phyloP scores from a whole-genome alignment of 331 rosid genomes.

The Rosa hybrid region DNA sequence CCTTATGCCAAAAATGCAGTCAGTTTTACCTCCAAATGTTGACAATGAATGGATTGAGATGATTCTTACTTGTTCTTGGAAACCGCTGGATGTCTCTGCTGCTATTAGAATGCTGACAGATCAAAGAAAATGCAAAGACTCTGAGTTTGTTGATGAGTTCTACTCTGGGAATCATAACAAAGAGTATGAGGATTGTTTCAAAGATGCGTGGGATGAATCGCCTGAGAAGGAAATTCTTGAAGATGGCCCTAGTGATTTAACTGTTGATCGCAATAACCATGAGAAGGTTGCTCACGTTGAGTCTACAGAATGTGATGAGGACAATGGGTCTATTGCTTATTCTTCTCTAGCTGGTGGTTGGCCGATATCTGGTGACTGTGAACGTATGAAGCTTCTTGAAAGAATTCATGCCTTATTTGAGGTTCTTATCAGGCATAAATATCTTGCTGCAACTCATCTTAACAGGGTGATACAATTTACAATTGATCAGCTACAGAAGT shows the following conservation, averaged over 20 bases:
- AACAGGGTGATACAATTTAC: conserved; percentile 77
- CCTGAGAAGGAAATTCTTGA: conserved; percentile 42
- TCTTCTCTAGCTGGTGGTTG: conserved; percentile 60
- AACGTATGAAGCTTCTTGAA: conserved; percentile 78
- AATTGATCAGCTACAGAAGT: conserved; percentile 75
- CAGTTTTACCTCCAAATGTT: conserved; percentile 72
- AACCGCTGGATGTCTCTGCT: conserved; percentile 73
- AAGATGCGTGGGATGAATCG: conserved; percentile 55
- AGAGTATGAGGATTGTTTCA: conserved; percentile 51
- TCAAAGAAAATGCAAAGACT: conserved; percentile 40
- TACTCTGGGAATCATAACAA: conserved; percentile 36
- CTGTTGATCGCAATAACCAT: conserved; percentile 33
- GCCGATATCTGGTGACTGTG: conserved; percentile 83
- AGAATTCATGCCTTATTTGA: conserved; percentile 70
- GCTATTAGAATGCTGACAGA: conserved; percentile 65
- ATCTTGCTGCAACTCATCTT: conserved; percentile 82
- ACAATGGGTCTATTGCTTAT: conserved; percentile 36
- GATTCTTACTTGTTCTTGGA: conserved; percentile 86
- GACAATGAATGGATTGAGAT: conserved; percentile 78
- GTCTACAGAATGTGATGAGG: conserved; percentile 43
- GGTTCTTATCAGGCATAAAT: conserved; percentile 73
- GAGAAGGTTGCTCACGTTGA: conserved; percentile 42
- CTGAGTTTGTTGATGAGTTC: conserved; percentile 49
- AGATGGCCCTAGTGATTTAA: conserved; percentile 33
- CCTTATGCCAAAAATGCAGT: conserved; percentile 69